Conservation (phyloP, 2,329 filamentous ascomycete species). For the Fonsecaea pugnacius region DNA sequence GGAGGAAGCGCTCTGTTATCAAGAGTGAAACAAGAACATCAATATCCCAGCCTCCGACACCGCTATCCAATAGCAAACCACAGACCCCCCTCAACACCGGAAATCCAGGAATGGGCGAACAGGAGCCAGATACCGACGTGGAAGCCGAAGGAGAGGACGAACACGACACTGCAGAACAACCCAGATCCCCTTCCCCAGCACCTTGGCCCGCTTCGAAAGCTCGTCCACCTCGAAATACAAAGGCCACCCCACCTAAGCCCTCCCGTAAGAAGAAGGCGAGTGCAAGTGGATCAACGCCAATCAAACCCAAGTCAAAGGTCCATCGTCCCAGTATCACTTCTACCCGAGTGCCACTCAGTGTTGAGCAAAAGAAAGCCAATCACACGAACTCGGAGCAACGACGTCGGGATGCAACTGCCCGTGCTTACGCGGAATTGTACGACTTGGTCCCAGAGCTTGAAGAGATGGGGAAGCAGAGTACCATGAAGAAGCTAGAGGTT, state of each 20-base stretch:
- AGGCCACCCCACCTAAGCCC: slow-evolving; percentile 20
- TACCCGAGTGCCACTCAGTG: slow-evolving; percentile 32
- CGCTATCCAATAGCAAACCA: slow-evolving; percentile 29
- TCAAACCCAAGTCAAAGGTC: slow-evolving; percentile 27
- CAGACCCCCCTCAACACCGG: slow-evolving; percentile 28
- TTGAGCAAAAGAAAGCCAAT: slow-evolving; percentile 38
- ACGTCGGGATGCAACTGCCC: slow-evolving; percentile 36
- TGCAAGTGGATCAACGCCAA: slow-evolving; percentile 15
- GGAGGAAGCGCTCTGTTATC: slow-evolving; percentile 23
- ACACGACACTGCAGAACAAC: slow-evolving; percentile 16
- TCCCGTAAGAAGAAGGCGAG: slow-evolving; percentile 25
- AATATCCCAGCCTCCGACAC: slow-evolving; percentile 31
- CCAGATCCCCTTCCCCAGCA: slow-evolving; percentile 31
- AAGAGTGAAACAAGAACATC: slow-evolving; percentile 24
- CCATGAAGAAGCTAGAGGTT: slow-evolving; percentile 38
- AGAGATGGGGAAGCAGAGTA: slow-evolving; percentile 36
- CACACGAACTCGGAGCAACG: slow-evolving; percentile 38
- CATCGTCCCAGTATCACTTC: slow-evolving; percentile 16
- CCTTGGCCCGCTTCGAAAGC: slow-evolving; percentile 30
- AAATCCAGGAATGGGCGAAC: slow-evolving; percentile 2
- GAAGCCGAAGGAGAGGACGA: slow-evolving; percentile 29
- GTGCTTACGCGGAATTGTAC: slow-evolving; percentile 36
- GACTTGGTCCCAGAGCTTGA: slow-evolving; percentile 37
- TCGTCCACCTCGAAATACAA: slow-evolving; percentile 24
- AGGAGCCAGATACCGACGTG: slow-evolving; percentile 32